Evolutionary conservation across 2,329 filamentous ascomycete genomes (phyloP).

Genomic region (Aspergillus fischeri): DNA sequence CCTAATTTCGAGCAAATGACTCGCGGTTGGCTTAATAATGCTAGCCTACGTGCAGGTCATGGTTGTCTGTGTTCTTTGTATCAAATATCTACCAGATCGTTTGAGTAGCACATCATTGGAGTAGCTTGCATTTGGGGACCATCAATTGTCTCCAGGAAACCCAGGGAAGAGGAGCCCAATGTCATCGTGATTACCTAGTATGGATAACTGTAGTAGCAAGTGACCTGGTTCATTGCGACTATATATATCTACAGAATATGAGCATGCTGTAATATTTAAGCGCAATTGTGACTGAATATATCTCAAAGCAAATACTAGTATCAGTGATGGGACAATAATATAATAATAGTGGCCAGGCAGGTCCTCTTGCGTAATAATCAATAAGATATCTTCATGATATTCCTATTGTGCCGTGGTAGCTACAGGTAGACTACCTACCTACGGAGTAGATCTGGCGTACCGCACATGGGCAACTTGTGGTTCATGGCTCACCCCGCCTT

Average conservation of each 20-base stretch:
- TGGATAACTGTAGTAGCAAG: too few species aligned
- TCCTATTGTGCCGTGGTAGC: too few species aligned
- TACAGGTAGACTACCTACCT: too few species aligned
- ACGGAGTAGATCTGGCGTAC: neutral
- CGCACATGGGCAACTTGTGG: neutral
- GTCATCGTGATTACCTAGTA: neutral
- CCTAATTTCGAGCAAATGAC: neutral
- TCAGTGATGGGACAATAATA: neutral
- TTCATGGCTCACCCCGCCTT: too few species aligned
- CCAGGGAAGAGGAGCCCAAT: too few species aligned
- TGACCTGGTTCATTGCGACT: too few species aligned
- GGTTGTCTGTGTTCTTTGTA: neutral
- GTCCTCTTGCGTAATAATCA: too few species aligned
- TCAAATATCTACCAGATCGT: neutral
- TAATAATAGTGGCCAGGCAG: too few species aligned
- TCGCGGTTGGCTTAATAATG: neutral
- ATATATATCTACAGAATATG: too few species aligned
- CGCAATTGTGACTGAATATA: neutral
- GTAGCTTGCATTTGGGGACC: neutral
- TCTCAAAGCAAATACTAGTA: neutral
- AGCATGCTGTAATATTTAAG: neutral
- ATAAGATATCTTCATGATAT: too few species aligned
- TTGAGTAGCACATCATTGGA: neutral
- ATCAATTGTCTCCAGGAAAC: neutral
- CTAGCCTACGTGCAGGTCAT: neutral